Evolutionary conservation across 768 basidiomycete species (phyloP), one percentile per base, ranked within the genome.

Genomic region (Calocera viscosa): DNA sequence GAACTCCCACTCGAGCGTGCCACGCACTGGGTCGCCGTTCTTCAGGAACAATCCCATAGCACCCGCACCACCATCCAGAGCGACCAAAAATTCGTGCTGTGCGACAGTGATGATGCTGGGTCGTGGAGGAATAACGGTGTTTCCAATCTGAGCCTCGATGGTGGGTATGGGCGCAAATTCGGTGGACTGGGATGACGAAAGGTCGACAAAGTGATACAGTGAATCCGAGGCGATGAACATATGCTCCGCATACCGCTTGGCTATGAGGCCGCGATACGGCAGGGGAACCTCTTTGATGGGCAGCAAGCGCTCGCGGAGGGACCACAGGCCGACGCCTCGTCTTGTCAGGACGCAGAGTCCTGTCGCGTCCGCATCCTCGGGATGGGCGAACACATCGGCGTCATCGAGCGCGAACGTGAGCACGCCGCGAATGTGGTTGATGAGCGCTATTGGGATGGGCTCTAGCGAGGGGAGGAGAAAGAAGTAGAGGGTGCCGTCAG

Each of bases 41-140:
- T 83, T 91, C 70, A 97, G 81, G 71, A 97, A 98, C 11, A 98
- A 78, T 0, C 94, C 94, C 41, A 97, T 78, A 0, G 90, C 90
- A 65, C 82, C 85, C 2, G 80, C 77, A 16, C 91, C 94, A 0
- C 87, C 93, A 83, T 88, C 94, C 1, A 89, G 90, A 17, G 91
- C 79, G 24, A 96, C 81, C 47, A 97, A 81, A 71, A 94, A 96
- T 75, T 96, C 94, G 70, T 83, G 84, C 33, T 84, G 84, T 38
- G 82, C 80, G 28, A 94, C 83, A 26, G 91, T 84, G 0, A 86
- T 84, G 63, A 95, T 90, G 28, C 82, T 83, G 0, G 91, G 91
- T 41, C 86, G 84, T 24, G 86, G 77, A 10, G 67, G 77, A 66
- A 72, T 76, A 72, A 1, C 76, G 68, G 73, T 70, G 53, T 73